Evolutionary conservation across 805 yeast species (phyloP).

Genomic region (Ogataea haglerorum): DNA sequence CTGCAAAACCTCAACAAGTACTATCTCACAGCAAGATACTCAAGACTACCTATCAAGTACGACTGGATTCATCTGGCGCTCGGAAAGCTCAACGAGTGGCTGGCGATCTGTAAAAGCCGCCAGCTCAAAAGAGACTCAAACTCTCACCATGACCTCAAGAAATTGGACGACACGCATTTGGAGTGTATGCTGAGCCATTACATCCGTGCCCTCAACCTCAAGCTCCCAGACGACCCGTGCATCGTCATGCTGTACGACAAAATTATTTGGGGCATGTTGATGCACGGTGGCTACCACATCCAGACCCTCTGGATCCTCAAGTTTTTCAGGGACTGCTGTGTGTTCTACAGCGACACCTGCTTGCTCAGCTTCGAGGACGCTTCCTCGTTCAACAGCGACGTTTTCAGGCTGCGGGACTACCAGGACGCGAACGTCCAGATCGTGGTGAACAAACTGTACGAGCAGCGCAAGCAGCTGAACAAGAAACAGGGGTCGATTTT

Average conservation of each 20-base stretch:
- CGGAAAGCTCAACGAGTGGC: constrained; percentile 18
- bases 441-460: constrained; percentile 14
- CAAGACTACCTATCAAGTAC: constrained; percentile 9
- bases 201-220: constrained; percentile 34
- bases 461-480: constrained; percentile 16
- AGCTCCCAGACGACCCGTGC: constrained; percentile 38
- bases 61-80: constrained; percentile 16
- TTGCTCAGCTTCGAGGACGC: constrained; percentile 18
- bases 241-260: constrained; percentile 34
- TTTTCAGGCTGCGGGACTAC: constrained; percentile 12
- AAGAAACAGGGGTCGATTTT: constrained; percentile 11
- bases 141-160: constrained; percentile 3
- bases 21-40: constrained; percentile 7
- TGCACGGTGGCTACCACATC: constrained; percentile 44
- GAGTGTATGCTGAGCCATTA: constrained; percentile 39
- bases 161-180: constrained; percentile 20
- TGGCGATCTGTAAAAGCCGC: constrained; percentile 10
- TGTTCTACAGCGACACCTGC: constrained; percentile 18
- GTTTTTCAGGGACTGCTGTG: constrained; percentile 31
- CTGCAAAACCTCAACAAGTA: constrained; percentile 14
- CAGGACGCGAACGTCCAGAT: constrained; percentile 7
- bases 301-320: constrained; percentile 42
- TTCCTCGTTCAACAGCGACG: constrained; percentile 12
- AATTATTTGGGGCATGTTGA: constrained; percentile 40
- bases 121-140: constrained; percentile 5